A percentile compares a stretch with the other conserved stretches of the same genome.
Evolutionary conservation across 208 protist genomes (phyloP).

Genomic region (Trypanosoma lewisi): DNA sequence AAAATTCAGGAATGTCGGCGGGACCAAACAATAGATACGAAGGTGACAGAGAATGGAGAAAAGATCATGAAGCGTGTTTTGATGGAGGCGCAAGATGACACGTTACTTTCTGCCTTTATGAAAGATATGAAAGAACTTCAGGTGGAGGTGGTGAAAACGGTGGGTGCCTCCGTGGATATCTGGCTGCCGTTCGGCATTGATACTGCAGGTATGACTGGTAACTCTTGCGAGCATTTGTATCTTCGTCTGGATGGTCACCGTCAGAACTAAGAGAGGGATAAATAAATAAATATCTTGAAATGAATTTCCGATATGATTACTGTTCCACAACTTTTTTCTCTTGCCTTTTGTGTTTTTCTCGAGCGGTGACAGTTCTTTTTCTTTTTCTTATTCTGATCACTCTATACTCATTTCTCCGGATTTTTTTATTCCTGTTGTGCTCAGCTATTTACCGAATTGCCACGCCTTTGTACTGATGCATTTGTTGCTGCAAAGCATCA

Average conservation of each 20-base stretch:
- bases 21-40: background rate
- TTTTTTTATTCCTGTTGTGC: no score
- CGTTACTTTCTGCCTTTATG: background rate
- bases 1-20: slow-evolving; percentile 14
- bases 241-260: slow-evolving; percentile 15
- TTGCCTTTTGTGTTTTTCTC: slow-evolving; percentile 5
- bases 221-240: slow-evolving; percentile 35
- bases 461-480: no score
- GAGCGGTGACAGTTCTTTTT: slow-evolving; percentile 2
- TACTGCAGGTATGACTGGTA: slow-evolving; percentile 11
- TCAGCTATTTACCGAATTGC: no score
- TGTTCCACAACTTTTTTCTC: slow-evolving; percentile 6
- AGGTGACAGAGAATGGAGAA: slow-evolving; percentile 2
- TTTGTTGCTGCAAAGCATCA: no score
- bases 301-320: background rate
- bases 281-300: no score
- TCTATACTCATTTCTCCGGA: no score
- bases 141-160: slow-evolving; percentile 16
- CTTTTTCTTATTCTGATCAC: slow-evolving; percentile 20
- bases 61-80: slow-evolving; percentile 2
- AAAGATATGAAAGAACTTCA: slow-evolving; percentile 8
- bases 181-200: slow-evolving; percentile 38
- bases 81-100: background rate
- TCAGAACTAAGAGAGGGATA: slow-evolving; percentile 1
- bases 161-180: slow-evolving; percentile 28